Percentiles rank a stretch among this genome's conserved stretches.
phyloP scores from a whole-genome alignment of 148 eudicot genomes.

The Amaranthus palmeri region DNA sequence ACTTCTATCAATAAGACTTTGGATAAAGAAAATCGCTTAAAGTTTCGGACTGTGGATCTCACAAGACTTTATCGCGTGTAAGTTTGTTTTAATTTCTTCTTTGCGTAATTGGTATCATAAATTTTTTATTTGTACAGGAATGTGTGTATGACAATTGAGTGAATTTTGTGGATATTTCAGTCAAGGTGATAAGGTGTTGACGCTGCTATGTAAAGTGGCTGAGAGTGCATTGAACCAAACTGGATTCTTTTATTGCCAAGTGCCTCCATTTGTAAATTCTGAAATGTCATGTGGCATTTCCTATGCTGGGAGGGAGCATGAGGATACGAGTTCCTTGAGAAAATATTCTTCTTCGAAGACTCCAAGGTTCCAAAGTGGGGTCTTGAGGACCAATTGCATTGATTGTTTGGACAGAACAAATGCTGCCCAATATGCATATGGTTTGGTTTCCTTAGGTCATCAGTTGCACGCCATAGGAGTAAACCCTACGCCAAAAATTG shows the following conservation, averaged over 20 bases:
- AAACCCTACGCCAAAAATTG: conserved; percentile 43
- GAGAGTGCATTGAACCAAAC: conserved; percentile 67
- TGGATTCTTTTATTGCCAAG: conserved; percentile 66
- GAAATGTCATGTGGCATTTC: conserved; percentile 29
- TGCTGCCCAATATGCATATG: conserved; percentile 91
- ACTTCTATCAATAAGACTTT: conserved; percentile 64
- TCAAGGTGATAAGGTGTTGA: conserved; percentile 66
- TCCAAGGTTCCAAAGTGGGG: conserved; percentile 65
- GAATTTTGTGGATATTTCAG: conserved; percentile 36
- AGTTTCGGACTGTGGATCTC: conserved; percentile 88
- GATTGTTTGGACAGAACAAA: conserved; percentile 98
- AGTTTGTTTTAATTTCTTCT: neutral
- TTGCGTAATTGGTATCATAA: neutral
- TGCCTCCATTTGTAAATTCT: conserved; percentile 40
- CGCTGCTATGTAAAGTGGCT: conserved; percentile 65
- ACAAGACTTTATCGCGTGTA: conserved; percentile 73
- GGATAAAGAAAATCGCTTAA: conserved; percentile 63
- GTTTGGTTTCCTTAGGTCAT: conserved; percentile 85
- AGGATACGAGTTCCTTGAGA: conserved; percentile 7
- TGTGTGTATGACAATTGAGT: conserved; percentile 3
- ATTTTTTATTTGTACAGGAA: neutral
- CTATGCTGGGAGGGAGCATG: conserved; percentile 15
- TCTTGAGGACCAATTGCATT: conserved; percentile 91
- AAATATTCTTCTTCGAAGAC: conserved; percentile 24
- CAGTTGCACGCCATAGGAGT: conserved; percentile 81